Evolutionary conservation across 768 basidiomycete genomes (phyloP), one percentile per base, ranked within the genome.

Genomic region (Rubroboletus pulcherrimus): DNA sequence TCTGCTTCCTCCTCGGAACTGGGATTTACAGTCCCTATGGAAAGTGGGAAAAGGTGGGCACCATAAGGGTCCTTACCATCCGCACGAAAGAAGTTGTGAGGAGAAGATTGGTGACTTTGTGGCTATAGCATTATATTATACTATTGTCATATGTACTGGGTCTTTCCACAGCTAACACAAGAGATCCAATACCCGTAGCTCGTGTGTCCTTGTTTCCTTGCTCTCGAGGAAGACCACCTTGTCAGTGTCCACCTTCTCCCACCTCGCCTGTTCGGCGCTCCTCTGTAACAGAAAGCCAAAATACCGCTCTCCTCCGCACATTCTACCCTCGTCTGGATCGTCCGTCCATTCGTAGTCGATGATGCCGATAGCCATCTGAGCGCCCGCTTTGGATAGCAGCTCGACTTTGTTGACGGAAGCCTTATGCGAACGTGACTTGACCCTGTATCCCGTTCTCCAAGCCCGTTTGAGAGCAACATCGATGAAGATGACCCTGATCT

Each of bases 21-120:
- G 53, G 56, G 5, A 57, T 57, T 31, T 49, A 57, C 30, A 55
- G 45, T 33, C 53, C 52, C 0, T 57, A 55, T 33, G 29, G 40
- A 11, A 55, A 55, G 39, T 49, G 56, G 53, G 45, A 57, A 15
- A 57, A 55, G 12, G 56, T 55, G 1, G 53, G 41, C 15, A 57
- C 56, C 4, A 48, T 30, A 47, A 37, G 31, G 21, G 41, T 57
- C 10, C 40, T 57, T 10, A 49, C 46, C 19, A 55, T 57, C 24
- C 4, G 39, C n/a, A 55, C 53, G 17, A 56, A 56, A 9, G 56
- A 56, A 24, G 45, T 48, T 1, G 45, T 33, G 5, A 55, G 56
- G 45, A 47, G 19, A 12, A 39, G 10, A 9, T 19, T 56, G 53
- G 19, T 5, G 26, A 56, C 52, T 2, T 8, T 56, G 39, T 56